These are phyloP conservation scores for Pleurotus sapidus DNA, from an alignment of 768 basidiomycete species.

Conservation along the genomic window DNA sequence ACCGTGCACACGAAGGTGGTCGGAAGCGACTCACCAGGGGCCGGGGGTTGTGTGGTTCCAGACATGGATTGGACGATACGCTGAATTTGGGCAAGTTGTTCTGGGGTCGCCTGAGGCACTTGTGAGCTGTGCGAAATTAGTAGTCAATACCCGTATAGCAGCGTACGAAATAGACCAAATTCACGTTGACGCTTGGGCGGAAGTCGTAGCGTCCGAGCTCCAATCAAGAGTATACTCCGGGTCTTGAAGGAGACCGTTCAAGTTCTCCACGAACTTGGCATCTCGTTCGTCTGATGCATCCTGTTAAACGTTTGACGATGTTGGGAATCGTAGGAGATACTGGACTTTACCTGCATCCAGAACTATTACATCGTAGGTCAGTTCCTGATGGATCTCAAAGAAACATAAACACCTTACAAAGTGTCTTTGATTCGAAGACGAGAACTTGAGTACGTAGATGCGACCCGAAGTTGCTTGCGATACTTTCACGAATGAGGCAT, in stretches of 20 bases:
- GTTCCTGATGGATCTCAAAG: conserved; percentile 1
- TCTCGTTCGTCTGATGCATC: conserved; percentile 68
- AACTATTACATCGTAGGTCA: conserved; percentile 46
- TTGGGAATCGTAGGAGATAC: neutral
- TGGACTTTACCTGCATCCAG: conserved; percentile 75
- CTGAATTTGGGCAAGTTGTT: conserved; percentile 63
- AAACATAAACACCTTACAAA: conserved; percentile 58
- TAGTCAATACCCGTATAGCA: neutral
- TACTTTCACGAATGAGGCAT: conserved; percentile 80
- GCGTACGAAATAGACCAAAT: conserved; percentile 13
- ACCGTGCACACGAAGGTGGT: neutral
- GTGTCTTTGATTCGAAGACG: conserved; percentile 84
- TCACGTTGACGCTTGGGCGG: conserved; percentile 35
- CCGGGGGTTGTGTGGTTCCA: conserved; percentile 25
- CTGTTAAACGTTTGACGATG: conserved; percentile 28
- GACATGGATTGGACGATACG: conserved; percentile 48
- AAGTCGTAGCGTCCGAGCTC: conserved; percentile 49
- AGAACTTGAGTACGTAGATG: conserved; percentile 88
- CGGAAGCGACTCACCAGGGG: conserved; percentile 26
- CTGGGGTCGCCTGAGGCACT: conserved; percentile 42
- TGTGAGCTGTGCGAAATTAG: neutral
- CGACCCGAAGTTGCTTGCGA: conserved; percentile 61
- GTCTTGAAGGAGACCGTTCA: conserved; percentile 70
- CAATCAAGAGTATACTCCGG: conserved; percentile 61
- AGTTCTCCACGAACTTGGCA: conserved; percentile 67